Evolutionary conservation across 2,329 filamentous ascomycete species (phyloP), one percentile per base, ranked within the genome.

Genomic region (Cordyceps javanica): DNA sequence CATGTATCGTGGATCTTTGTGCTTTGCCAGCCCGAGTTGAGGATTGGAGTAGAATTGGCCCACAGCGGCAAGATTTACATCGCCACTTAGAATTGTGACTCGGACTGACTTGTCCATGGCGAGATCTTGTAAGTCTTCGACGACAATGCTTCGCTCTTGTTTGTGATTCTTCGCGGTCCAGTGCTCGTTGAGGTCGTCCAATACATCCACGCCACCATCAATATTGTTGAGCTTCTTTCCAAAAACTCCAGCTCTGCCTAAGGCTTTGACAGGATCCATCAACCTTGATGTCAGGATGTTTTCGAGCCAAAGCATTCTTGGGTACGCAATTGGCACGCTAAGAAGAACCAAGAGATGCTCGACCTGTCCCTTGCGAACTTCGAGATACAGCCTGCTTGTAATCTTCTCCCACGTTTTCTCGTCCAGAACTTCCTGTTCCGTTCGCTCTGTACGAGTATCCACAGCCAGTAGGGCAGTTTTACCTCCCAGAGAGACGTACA

Each of bases 91-190:
- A 60, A 99, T 91, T 0, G 93, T 97, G 53, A 99, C 80, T 44
- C 94, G 88, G 52, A 97, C 83, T 14, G 91, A 96, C 70, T 96
- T 96, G 69, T 94, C 91, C 23, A 90, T 91, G 9, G 95, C 92
- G 59, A 99, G 79, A 66, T 96, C 91, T 72, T 99, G 95, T 26
- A 99, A 77, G 66, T 97, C 91, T 68, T 94, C 89, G 41, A 99
- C 84, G 61, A 97, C 80, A 71, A 90, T 88, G 61, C 87, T 90
- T 52, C 94, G 85, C 73, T 99, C 94, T 26, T 85, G 80, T 70
- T 97, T 99, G 75, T 97, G 92, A 68, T 91, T 90, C 69, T 91
- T 96, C 38, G 93, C 90, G 1, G 93, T 97, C 94, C 94, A 99
- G 69, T 99, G 93, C 70, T 97, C 94, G 68, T 97, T 93, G 10